Conservation (phyloP, 2,329 filamentous ascomycete genomes). For the Phaeomoniella chlamydospora region DNA sequence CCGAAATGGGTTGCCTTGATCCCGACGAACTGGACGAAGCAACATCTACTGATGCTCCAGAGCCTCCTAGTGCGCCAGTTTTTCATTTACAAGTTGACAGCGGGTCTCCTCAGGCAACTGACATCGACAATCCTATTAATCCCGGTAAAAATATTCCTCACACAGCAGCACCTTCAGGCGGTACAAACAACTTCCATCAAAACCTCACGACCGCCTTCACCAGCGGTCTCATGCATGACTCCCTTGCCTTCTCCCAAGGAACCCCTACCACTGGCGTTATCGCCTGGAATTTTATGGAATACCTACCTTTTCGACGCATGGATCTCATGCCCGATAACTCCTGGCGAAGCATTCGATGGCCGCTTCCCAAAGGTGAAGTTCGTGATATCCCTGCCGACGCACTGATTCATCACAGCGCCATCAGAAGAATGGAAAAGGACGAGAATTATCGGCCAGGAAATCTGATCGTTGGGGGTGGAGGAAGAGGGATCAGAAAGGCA, state of each 20-base stretch:
- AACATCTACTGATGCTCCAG: constrained; percentile 39
- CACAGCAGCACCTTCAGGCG: too few relatives aligned
- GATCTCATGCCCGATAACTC: constrained; percentile 55
- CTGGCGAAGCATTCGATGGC: constrained; percentile 72
- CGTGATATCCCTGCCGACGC: constrained; percentile 60
- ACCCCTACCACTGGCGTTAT: not conserved
- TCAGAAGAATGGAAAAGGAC: constrained; percentile 63
- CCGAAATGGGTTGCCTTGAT: constrained; percentile 40
- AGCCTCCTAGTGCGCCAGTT: constrained; percentile 38
- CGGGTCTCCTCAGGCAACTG: constrained; percentile 40
- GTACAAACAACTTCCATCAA: constrained; percentile 66
- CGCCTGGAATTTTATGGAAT: constrained; percentile 5
- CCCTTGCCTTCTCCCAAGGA: not conserved
- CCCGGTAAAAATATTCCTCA: too few relatives aligned
- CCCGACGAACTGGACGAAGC: constrained; percentile 18
- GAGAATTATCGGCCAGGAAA: too few relatives aligned
- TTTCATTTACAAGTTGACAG: constrained; percentile 57
- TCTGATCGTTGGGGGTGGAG: too few relatives aligned
- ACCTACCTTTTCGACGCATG: too few relatives aligned
- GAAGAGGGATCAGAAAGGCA: too few relatives aligned
- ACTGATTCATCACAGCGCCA: constrained; percentile 58
- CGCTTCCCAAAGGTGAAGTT: constrained; percentile 61
- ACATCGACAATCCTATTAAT: constrained; percentile 53
- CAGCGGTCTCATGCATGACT: not conserved
- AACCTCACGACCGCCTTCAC: constrained; percentile 53